Conservation (phyloP, 495 filamentous ascomycete genomes). For the Penicillium lagena region DNA sequence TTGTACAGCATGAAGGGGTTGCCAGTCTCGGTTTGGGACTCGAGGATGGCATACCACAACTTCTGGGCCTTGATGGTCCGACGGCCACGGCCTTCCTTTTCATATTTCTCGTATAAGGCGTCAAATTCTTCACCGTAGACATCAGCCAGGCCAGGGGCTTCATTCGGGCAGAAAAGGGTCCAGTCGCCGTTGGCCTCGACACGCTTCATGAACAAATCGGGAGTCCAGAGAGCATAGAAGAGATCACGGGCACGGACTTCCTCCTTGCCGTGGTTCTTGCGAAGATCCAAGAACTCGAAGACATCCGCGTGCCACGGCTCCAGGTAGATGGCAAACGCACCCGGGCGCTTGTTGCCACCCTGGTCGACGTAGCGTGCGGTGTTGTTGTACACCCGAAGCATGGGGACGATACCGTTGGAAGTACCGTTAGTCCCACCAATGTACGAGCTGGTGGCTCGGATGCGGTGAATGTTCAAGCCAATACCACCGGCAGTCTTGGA, state of each 20-base stretch:
- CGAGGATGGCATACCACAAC: slow-evolving; percentile 96
- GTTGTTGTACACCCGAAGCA: slow-evolving; percentile 98
- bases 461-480: slow-evolving; percentile 90
- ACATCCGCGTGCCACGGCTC: slow-evolving; percentile 99
- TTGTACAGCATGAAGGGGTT: slow-evolving; percentile 99
- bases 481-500: slow-evolving; percentile 99
- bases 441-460: slow-evolving; percentile 94
- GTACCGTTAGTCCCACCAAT: slow-evolving; percentile 96
- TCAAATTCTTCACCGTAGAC: slow-evolving; percentile 97
- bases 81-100: slow-evolving; percentile 81
- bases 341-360: slow-evolving; percentile 97
- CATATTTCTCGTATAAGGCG: slow-evolving; percentile 89
- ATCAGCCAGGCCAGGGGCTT: slow-evolving; percentile 90
- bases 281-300: slow-evolving; percentile 92
- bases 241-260: slow-evolving; percentile 94
- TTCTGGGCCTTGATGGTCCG: slow-evolving; percentile 94
- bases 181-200: slow-evolving; percentile 92
- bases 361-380: slow-evolving; percentile 98
- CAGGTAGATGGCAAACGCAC: slow-evolving; percentile 98
- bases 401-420: slow-evolving; percentile 94
- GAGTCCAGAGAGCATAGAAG: slow-evolving; percentile 97
- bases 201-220: slow-evolving; percentile 99
- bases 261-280: slow-evolving; percentile 99
- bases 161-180: slow-evolving; percentile 96
- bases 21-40: slow-evolving; percentile 96